These are phyloP conservation scores for Fusarium sp. DNA, from an alignment of 2,329 filamentous ascomycete genomes.

Conservation along the genomic window DNA sequence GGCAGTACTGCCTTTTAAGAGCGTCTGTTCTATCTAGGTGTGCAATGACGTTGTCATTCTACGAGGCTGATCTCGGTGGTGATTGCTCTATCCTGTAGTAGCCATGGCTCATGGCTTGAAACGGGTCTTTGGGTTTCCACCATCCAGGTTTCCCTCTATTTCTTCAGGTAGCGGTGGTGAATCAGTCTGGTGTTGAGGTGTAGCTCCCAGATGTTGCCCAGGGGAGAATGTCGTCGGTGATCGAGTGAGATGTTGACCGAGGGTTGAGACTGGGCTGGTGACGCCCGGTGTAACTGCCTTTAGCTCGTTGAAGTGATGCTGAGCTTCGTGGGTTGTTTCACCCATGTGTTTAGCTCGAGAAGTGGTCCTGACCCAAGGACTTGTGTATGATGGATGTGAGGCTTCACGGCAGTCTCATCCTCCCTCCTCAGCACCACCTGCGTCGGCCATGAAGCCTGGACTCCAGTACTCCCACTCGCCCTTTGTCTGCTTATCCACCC, in stretches of 20 bases:
- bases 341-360: not conserved
- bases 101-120: not conserved
- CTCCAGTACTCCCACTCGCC: conserved; percentile 94
- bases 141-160: not conserved
- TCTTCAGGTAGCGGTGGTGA: not conserved
- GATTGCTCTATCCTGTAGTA: not conserved
- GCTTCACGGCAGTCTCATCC: conserved; percentile 16
- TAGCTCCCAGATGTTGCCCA: not conserved
- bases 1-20: conserved; percentile 6
- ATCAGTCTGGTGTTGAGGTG: not conserved
- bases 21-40: not conserved
- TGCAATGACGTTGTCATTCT: not conserved
- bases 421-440: conserved; percentile 37
- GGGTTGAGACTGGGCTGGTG: not conserved
- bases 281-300: not conserved
- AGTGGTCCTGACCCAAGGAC: not conserved
- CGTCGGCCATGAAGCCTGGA: conserved; percentile 76
- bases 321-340: not conserved
- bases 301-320: not conserved
- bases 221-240: not conserved
- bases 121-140: not conserved
- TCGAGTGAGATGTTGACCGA: not conserved
- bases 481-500: conserved; percentile 86
- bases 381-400: not conserved
- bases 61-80: not conserved